A percentile compares a stretch with the other conserved stretches of the same genome.
These are phyloP conservation scores for Dothideomycetes sp. DNA, from an alignment of 2,329 filamentous ascomycete genomes.

Conservation along the genomic window DNA sequence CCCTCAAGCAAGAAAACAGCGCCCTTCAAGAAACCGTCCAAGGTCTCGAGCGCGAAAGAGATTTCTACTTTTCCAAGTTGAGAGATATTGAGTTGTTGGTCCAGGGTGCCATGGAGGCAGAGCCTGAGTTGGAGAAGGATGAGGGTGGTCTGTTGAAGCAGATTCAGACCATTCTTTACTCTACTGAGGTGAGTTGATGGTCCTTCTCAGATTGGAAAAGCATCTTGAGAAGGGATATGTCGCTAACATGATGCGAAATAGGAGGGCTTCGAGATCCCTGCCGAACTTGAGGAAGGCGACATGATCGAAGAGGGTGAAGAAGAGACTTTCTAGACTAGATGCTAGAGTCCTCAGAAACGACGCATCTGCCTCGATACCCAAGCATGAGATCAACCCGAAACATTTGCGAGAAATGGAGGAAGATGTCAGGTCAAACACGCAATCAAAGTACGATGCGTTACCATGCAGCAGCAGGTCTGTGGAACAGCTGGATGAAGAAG, in stretches of 20 bases:
- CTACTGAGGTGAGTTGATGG: conserved; percentile 59
- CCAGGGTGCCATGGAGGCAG: conserved; percentile 84
- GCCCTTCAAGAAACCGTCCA: conserved; percentile 92
- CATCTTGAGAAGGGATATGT: not conserved
- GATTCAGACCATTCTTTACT: conserved; percentile 95
- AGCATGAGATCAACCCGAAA: too few relatives aligned
- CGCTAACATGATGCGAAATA: conserved; percentile 16
- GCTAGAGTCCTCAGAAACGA: too few relatives aligned
- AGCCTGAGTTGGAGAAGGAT: conserved; percentile 88
- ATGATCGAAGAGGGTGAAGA: conserved; percentile 69
- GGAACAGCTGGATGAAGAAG: too few relatives aligned
- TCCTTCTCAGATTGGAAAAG: not conserved
- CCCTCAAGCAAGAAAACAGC: conserved; percentile 73
- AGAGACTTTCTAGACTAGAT: conserved; percentile 57
- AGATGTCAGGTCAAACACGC: too few relatives aligned
- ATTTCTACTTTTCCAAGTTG: conserved; percentile 99
- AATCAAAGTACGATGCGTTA: too few relatives aligned
- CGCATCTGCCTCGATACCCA: too few relatives aligned
- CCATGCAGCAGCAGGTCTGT: too few relatives aligned
- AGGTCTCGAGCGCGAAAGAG: conserved; percentile 87
- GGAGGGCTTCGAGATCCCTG: conserved; percentile 73
- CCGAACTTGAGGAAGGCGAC: conserved; percentile 61
- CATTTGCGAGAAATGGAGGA: too few relatives aligned
- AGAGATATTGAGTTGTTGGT: conserved; percentile 92
- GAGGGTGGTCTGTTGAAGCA: conserved; percentile 87